These are phyloP conservation scores for Arabidopsis arenosa DNA, from an alignment of 345 rosid genomes.

Conservation along the genomic window DNA sequence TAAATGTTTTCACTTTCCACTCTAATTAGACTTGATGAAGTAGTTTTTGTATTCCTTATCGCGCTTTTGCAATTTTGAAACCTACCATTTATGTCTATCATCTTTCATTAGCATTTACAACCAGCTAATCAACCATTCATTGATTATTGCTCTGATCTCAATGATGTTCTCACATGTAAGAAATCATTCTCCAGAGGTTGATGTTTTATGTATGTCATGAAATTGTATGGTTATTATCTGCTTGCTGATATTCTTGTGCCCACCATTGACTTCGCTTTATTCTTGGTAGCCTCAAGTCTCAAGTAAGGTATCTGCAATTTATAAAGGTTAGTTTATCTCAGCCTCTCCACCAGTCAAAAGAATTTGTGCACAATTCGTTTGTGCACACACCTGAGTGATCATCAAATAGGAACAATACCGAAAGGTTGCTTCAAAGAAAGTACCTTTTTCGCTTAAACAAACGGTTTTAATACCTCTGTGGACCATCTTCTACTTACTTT, in stretches of 20 bases:
- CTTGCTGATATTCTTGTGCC: slow-evolving; percentile 31
- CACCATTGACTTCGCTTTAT: slow-evolving; percentile 31
- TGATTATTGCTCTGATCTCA: slow-evolving; percentile 27
- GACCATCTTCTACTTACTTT: slow-evolving; percentile 41
- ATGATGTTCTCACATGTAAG: slow-evolving; percentile 35
- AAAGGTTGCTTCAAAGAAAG: slow-evolving; percentile 45
- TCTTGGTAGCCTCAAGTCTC: slow-evolving; percentile 37
- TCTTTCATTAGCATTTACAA: slow-evolving; percentile 3
- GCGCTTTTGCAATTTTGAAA: not conserved
- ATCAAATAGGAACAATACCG: slow-evolving; percentile 46
- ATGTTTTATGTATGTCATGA: slow-evolving; percentile 32
- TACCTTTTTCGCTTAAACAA: slow-evolving; percentile 38
- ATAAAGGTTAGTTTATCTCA: slow-evolving; percentile 10
- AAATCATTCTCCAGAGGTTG: slow-evolving; percentile 19
- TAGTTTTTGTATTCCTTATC: slow-evolving; percentile 2
- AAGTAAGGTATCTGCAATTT: slow-evolving; percentile 43
- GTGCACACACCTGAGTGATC: slow-evolving; percentile 25
- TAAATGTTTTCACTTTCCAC: not conserved
- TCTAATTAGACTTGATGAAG: not conserved
- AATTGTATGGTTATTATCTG: slow-evolving; percentile 19
- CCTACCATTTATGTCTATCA: not conserved
- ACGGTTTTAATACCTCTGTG: slow-evolving; percentile 27
- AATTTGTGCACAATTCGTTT: slow-evolving; percentile 30
- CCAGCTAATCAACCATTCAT: not conserved
- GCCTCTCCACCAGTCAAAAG: slow-evolving; percentile 31